phyloP scores from a whole-genome alignment of 306 rosid species.

The Quercus aquifolioides region DNA sequence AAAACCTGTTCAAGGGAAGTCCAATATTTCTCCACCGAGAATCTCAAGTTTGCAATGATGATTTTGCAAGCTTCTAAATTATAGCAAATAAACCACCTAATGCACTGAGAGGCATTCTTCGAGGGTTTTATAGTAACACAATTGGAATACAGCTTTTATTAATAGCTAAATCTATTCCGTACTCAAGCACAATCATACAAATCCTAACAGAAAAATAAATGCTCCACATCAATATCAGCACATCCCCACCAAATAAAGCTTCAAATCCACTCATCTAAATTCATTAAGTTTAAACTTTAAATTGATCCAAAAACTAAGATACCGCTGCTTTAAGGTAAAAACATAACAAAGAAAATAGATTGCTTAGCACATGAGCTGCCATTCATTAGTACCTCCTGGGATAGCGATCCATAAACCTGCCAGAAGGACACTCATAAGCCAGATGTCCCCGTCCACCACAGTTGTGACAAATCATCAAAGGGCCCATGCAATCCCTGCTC shows the following conservation, averaged over 20 bases:
- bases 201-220: constrained; percentile 7
- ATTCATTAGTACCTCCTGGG: constrained; percentile 80
- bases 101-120: background rate
- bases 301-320: background rate
- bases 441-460: constrained; percentile 98
- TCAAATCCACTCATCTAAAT: constrained; percentile 24
- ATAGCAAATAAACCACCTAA: background rate
- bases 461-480: constrained; percentile 92
- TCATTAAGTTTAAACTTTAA: constrained; percentile 12
- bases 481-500: constrained; percentile 99
- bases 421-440: constrained; percentile 97
- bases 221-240: constrained; percentile 16
- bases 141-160: background rate
- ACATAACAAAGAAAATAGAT: constrained; percentile 12
- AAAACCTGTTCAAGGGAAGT: background rate
- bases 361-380: background rate
- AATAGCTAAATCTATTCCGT: constrained; percentile 22
- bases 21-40: too few species aligned
- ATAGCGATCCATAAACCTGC: constrained; percentile 85
- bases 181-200: constrained; percentile 21
- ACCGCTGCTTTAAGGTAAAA: constrained; percentile 3
- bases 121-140: background rate
- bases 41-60: background rate
- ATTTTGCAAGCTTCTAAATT: background rate
- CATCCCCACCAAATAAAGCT: constrained; percentile 15